Evolutionary conservation across 495 filamentous ascomycete species (phyloP).

Genomic region (Xylaria telfairii): DNA sequence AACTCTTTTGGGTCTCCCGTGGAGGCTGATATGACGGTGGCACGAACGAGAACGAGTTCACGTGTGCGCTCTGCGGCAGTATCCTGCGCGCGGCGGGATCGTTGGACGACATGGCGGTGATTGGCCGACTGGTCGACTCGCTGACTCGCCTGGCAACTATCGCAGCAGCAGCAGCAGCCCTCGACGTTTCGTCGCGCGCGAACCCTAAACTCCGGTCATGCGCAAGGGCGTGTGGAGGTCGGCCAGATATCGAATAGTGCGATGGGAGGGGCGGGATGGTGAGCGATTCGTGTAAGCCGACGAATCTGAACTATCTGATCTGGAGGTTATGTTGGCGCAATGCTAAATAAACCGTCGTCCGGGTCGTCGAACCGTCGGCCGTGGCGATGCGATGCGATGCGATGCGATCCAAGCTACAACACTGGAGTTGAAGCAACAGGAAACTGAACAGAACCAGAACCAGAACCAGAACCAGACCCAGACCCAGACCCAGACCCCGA

Average conservation of each 20-base stretch:
- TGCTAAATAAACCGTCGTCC: not conserved
- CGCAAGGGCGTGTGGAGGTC: not conserved
- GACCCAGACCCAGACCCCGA: not conserved
- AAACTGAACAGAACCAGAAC: not conserved
- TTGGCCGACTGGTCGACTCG: not conserved
- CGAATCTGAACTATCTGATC: not conserved
- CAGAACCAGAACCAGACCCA: not conserved
- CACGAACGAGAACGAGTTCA: slow-evolving; percentile 67
- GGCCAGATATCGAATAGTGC: not conserved
- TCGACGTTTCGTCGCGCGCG: slow-evolving; percentile 21
- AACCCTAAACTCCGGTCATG: slow-evolving; percentile 20
- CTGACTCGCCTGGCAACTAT: slow-evolving; percentile 3
- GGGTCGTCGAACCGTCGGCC: slow-evolving; percentile 3
- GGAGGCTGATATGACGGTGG: slow-evolving; percentile 60
- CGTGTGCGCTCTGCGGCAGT: slow-evolving; percentile 61
- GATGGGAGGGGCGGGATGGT: not conserved
- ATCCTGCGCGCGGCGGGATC: slow-evolving; percentile 60
- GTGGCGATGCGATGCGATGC: slow-evolving; percentile 4
- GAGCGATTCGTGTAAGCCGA: not conserved
- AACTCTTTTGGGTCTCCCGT: slow-evolving; percentile 72
- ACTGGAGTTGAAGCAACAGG: not conserved
- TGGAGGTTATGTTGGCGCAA: not conserved
- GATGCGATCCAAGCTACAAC: slow-evolving; percentile 3
- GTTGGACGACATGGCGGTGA: slow-evolving; percentile 56
- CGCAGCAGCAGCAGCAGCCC: slow-evolving; percentile 20